These are phyloP conservation scores for Hymenochaete sp. DNA, from an alignment of 1,284 basidiomycete species.

Conservation along the genomic window DNA sequence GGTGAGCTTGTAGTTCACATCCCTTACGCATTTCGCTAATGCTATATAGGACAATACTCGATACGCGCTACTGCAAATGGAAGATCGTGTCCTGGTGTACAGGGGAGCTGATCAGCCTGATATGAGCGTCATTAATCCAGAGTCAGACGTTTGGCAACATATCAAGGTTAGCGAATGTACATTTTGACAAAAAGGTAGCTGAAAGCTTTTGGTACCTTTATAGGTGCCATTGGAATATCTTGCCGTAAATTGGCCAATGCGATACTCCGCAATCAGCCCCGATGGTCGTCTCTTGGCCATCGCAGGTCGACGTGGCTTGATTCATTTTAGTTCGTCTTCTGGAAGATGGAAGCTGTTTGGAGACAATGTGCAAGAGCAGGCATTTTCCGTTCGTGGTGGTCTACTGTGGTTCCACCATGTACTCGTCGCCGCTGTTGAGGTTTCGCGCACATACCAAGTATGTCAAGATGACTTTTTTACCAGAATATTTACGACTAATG, in stretches of 20 bases:
- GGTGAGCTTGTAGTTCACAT: slow-evolving; percentile 33
- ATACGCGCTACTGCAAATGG: slow-evolving; percentile 93
- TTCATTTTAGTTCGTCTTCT: slow-evolving; percentile 89
- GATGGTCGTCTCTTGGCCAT: slow-evolving; percentile 92
- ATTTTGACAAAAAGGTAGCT: slow-evolving; percentile 3
- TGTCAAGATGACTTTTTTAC: slow-evolving; percentile 17
- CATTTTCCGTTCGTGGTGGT: slow-evolving; percentile 85
- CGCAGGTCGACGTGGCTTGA: slow-evolving; percentile 84
- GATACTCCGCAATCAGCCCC: slow-evolving; percentile 84
- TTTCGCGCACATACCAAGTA: slow-evolving; percentile 74
- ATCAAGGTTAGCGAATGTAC: slow-evolving; percentile 80
- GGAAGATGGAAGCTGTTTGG: slow-evolving; percentile 94
- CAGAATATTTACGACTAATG: slow-evolving; percentile 16
- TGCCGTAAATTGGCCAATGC: slow-evolving; percentile 89
- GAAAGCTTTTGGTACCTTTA: not conserved
- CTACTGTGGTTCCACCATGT: slow-evolving; percentile 97
- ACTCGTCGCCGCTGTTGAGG: slow-evolving; percentile 83
- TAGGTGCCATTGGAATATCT: slow-evolving; percentile 84
- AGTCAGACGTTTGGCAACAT: slow-evolving; percentile 96
- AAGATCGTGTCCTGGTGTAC: slow-evolving; percentile 92
- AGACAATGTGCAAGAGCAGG: slow-evolving; percentile 80
- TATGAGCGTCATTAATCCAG: slow-evolving; percentile 98
- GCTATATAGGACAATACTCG: slow-evolving; percentile 76
- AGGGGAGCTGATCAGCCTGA: slow-evolving; percentile 96
- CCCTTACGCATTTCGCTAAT: slow-evolving; percentile 7